Conservation (phyloP, 2,329 filamentous ascomycete species). For the Ophiostoma australiae region DNA sequence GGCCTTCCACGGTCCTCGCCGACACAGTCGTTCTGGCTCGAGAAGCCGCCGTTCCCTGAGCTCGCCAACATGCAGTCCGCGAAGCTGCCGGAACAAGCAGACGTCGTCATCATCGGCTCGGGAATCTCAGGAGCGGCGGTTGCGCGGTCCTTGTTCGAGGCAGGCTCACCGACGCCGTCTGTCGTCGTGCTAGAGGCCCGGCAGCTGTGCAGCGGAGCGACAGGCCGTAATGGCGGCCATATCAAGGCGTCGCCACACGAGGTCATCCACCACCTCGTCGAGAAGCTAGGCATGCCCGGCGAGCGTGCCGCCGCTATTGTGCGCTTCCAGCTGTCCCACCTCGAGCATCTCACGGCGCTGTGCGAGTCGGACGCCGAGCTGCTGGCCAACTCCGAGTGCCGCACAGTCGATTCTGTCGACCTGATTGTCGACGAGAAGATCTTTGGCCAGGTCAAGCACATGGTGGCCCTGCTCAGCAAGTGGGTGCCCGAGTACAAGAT, state of each 20-base stretch:
- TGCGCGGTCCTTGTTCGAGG: conserved; percentile 28
- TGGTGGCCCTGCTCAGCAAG: conserved; percentile 35
- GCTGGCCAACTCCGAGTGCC: conserved; percentile 37
- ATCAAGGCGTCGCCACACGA: conserved; percentile 45
- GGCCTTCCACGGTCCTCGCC: conserved; percentile 18
- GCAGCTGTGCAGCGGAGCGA: conserved; percentile 47
- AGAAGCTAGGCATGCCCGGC: conserved; percentile 30
- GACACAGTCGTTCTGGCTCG: conserved; percentile 22
- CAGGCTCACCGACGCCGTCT: conserved; percentile 11
- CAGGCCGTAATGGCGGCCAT: conserved; percentile 50
- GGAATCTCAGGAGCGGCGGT: conserved; percentile 48
- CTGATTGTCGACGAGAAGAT: conserved; percentile 37
- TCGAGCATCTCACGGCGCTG: conserved; percentile 39
- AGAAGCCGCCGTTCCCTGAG: conserved; percentile 24
- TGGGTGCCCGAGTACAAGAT: conserved; percentile 38
- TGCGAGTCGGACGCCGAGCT: conserved; percentile 34
- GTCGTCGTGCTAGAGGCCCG: conserved; percentile 49
- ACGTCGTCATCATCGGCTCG: conserved; percentile 51
- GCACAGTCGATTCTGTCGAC: conserved; percentile 46
- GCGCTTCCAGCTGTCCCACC: conserved; percentile 43
- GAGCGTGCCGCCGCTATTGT: conserved; percentile 40
- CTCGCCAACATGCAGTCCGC: conserved; percentile 31
- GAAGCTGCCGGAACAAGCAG: conserved; percentile 38
- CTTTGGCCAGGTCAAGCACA: conserved; percentile 34
- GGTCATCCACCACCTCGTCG: conserved; percentile 37